phyloP scores from a whole-genome alignment of 805 yeast genomes.

The Starmerella scarabaei region DNA sequence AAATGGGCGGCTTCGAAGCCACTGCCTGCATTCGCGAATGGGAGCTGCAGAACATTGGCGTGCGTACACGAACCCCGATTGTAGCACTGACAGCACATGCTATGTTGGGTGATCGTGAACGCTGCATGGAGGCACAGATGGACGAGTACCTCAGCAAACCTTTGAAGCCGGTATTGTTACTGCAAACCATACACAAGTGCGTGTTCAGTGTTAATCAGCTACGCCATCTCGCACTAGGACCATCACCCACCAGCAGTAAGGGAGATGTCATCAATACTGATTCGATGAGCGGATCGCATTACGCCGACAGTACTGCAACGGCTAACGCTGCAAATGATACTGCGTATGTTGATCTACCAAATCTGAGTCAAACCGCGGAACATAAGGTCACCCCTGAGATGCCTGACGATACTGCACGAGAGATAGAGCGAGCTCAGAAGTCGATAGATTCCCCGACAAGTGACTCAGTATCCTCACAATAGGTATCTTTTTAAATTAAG shows the following conservation, averaged over 20 bases:
- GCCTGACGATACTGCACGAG: constrained; percentile 10
- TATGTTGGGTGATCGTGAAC: constrained; percentile 83
- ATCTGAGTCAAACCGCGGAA: constrained; percentile 15
- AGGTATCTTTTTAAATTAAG: neutral
- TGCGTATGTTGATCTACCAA: constrained; percentile 14
- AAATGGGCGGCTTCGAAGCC: constrained; percentile 91
- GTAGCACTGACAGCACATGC: constrained; percentile 89
- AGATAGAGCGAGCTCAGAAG: constrained; percentile 12
- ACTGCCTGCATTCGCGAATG: constrained; percentile 75
- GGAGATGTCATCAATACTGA: constrained; percentile 18
- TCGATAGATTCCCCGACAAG: constrained; percentile 7
- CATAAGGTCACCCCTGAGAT: constrained; percentile 16
- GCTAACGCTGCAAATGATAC: constrained; percentile 22
- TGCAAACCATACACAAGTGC: constrained; percentile 76
- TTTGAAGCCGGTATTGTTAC: constrained; percentile 63
- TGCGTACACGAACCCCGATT: constrained; percentile 68
- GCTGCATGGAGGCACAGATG: constrained; percentile 80
- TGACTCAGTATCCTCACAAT: neutral
- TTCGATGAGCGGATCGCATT: constrained; percentile 19
- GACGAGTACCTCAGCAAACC: constrained; percentile 86
- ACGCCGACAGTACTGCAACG: constrained; percentile 23
- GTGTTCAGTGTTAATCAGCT: constrained; percentile 40
- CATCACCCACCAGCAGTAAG: constrained; percentile 17
- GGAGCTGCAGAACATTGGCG: constrained; percentile 68
- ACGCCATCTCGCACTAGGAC: constrained; percentile 29